These are phyloP conservation scores for Paramecium octaurelia DNA, from an alignment of 73 alveolate species.

Conservation along the genomic window DNA sequence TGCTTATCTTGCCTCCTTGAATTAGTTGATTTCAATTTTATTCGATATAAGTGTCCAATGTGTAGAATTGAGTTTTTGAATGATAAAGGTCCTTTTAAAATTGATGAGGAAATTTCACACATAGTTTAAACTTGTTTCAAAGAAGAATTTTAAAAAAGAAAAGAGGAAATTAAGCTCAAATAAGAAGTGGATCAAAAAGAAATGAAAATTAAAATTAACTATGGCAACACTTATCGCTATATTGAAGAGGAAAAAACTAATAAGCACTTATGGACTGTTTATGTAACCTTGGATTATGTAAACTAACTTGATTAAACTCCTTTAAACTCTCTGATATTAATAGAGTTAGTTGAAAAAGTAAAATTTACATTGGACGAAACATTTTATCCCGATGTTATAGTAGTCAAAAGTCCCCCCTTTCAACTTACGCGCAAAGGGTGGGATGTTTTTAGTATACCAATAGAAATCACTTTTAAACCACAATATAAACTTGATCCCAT, in stretches of 20 bases:
- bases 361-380: neutral
- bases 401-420: neutral
- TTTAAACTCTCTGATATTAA: neutral
- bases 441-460: neutral
- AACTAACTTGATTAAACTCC: neutral
- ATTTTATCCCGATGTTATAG: neutral
- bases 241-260: neutral
- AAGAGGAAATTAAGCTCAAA: neutral
- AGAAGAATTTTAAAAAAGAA: neutral
- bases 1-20: neutral
- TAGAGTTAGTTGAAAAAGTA: neutral
- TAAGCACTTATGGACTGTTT: neutral
- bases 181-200: neutral
- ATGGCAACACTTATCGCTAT: neutral
- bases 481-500: neutral
- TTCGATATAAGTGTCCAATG: neutral
- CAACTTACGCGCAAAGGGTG: neutral
- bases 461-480: neutral
- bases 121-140: neutral
- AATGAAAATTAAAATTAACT: neutral
- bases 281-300: neutral
- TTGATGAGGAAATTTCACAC: neutral
- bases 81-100: neutral
- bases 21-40: neutral
- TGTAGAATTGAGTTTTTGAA: neutral